Evolutionary conservation across 1,284 basidiomycete species (phyloP).

Genomic region (Apiotrichum gamsii): DNA sequence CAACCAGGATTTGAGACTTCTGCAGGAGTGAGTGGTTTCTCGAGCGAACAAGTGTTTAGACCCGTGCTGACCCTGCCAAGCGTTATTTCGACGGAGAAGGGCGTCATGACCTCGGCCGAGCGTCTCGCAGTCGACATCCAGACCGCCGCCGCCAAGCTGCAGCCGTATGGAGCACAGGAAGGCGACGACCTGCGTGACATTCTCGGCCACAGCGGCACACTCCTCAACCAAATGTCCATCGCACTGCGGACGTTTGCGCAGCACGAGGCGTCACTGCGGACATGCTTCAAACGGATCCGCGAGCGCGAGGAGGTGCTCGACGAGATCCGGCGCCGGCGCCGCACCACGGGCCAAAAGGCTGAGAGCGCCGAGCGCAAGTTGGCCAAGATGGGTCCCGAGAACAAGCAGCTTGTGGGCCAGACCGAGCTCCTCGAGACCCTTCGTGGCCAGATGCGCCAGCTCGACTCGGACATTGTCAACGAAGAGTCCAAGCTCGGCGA

Average conservation of each 20-base stretch:
- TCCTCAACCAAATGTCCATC: conserved; percentile 64
- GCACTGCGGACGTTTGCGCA: conserved; percentile 67
- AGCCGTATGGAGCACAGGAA: conserved; percentile 73
- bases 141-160: conserved; percentile 70
- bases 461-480: conserved; percentile 76
- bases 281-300: conserved; percentile 55
- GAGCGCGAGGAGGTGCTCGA: conserved; percentile 78
- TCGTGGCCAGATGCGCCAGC: conserved; percentile 65
- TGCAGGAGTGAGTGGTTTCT: conserved; percentile 55
- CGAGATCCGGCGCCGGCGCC: conserved; percentile 65
- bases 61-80: conserved; percentile 48
- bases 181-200: conserved; percentile 80
- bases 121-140: conserved; percentile 56
- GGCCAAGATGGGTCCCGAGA: conserved; percentile 80
- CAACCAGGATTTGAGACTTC: conserved; percentile 70
- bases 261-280: conserved; percentile 68
- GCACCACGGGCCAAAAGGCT: conserved; percentile 62
- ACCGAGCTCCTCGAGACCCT: conserved; percentile 68
- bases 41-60: not conserved
- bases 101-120: conserved; percentile 64
- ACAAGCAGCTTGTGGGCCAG: conserved; percentile 75
- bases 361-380: conserved; percentile 87
- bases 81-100: conserved; percentile 81
- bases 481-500: conserved; percentile 79
- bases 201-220: conserved; percentile 62